phyloP scores from a whole-genome alignment of 225 moss, liverwort and hornwort species.

The Takakia lepidozioides region DNA sequence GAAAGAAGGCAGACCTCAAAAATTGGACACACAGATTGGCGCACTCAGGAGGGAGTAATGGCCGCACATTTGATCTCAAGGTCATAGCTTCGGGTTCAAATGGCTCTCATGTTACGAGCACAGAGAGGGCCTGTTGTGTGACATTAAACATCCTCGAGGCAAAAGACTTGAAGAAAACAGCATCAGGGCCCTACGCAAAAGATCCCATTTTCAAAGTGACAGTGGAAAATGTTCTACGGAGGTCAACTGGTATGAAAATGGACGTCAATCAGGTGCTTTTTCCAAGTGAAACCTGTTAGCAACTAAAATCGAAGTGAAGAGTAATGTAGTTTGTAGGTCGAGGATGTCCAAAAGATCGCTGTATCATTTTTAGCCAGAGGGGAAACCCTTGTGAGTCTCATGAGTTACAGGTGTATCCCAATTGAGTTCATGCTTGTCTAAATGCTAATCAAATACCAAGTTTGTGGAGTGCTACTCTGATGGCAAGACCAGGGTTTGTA shows the following conservation, averaged over 20 bases:
- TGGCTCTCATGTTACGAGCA: constrained; percentile 44
- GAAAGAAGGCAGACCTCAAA: constrained; percentile 30
- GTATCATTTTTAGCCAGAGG: no score
- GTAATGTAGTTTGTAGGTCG: no score
- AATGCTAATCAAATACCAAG: no score
- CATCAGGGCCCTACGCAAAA: constrained; percentile 55
- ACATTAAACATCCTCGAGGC: constrained; percentile 63
- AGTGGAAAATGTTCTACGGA: constrained; percentile 60
- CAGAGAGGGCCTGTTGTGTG: constrained; percentile 62
- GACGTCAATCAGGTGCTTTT: constrained; percentile 17
- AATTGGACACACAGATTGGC: constrained; percentile 39
- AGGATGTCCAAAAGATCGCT: no score
- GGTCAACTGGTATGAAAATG: constrained; percentile 53
- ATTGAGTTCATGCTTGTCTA: no score
- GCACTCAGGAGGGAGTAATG: constrained; percentile 53
- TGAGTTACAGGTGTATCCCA: no score
- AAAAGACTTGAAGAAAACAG: constrained; percentile 60
- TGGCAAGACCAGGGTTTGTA: no score
- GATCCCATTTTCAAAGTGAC: constrained; percentile 81
- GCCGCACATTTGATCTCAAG: constrained; percentile 36
- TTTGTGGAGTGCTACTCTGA: no score
- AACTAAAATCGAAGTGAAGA: no score
- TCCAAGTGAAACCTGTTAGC: background rate
- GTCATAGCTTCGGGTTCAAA: constrained; percentile 37
- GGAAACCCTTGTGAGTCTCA: no score